Evolutionary conservation across 1,284 basidiomycete genomes (phyloP).

Genomic region (Cutaneotrichosporon sp.): DNA sequence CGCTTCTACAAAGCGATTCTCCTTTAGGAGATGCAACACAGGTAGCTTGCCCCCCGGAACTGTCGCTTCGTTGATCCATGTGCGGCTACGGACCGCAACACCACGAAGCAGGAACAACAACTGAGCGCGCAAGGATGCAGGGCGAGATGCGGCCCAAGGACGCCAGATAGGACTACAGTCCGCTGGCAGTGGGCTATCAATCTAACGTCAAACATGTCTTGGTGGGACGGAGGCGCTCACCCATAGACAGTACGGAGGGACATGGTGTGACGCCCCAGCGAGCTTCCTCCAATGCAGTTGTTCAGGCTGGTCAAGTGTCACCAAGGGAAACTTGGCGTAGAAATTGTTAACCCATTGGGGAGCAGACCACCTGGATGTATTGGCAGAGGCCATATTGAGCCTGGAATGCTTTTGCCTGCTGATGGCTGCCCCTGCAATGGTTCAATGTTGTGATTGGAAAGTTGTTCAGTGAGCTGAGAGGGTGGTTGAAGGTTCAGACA

Average conservation of each 20-base stretch:
- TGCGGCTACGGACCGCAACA: conserved; percentile 25
- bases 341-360: conserved; percentile 35
- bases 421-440: too few relatives aligned
- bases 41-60: conserved; percentile 35
- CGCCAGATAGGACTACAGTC: conserved; percentile 13
- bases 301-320: conserved; percentile 40
- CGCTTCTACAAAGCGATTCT: conserved; percentile 27
- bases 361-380: conserved; percentile 24
- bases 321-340: conserved; percentile 44
- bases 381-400: neutral
- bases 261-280: neutral
- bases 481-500: too few relatives aligned
- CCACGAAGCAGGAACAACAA: conserved; percentile 40
- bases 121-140: conserved; percentile 36
- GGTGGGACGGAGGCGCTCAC: conserved; percentile 1
- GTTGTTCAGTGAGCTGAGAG: too few relatives aligned
- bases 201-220: neutral
- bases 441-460: too few relatives aligned
- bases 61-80: conserved; percentile 32
- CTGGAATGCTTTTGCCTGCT: too few relatives aligned
- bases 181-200: neutral
- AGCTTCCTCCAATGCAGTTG: conserved; percentile 26
- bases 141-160: conserved; percentile 32
- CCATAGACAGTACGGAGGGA: conserved; percentile 22
- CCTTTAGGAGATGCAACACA: conserved; percentile 26